Evolutionary conservation across 176 grass and related monocot genomes (phyloP).

Genomic region (Oryza longistaminata): DNA sequence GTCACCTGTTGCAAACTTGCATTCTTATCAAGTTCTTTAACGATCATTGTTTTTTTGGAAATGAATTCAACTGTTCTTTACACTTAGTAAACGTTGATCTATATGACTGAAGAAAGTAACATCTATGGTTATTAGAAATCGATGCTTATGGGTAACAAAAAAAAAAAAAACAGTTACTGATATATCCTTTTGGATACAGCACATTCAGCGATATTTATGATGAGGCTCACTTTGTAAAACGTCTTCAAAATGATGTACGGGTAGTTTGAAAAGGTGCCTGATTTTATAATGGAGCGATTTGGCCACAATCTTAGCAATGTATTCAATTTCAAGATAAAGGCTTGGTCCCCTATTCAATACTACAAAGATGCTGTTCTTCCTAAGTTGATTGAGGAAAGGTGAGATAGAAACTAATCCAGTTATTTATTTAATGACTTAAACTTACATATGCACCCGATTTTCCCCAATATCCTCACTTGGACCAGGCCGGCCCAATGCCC

Average conservation of each 20-base stretch:
- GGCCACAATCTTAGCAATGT: conserved; percentile 89
- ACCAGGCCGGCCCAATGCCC: too few relatives aligned
- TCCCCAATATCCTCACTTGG: not conserved
- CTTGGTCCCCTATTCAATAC: conserved; percentile 80
- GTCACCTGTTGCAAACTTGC: not conserved
- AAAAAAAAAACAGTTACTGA: not conserved
- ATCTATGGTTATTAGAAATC: not conserved
- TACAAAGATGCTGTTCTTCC: conserved; percentile 91
- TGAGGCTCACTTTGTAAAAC: conserved; percentile 77
- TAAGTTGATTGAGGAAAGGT: conserved; percentile 93
- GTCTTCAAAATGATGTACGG: conserved; percentile 84
- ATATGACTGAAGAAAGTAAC: not conserved
- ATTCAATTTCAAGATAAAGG: conserved; percentile 99
- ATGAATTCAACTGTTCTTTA: conserved; percentile 6
- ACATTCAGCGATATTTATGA: conserved; percentile 99
- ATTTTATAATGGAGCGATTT: conserved; percentile 94
- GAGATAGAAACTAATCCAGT: conserved; percentile 45
- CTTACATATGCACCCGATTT: not conserved
- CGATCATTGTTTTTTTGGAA: not conserved
- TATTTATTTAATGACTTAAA: conserved; percentile 21
- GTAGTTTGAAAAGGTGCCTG: conserved; percentile 80
- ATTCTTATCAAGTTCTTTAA: conserved; percentile 23
- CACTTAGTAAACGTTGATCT: not conserved
- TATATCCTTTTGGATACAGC: conserved; percentile 57
- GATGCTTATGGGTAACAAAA: conserved; percentile 9